Evolutionary conservation across 2,329 filamentous ascomycete species (phyloP).

Genomic region (Alternaria panax): DNA sequence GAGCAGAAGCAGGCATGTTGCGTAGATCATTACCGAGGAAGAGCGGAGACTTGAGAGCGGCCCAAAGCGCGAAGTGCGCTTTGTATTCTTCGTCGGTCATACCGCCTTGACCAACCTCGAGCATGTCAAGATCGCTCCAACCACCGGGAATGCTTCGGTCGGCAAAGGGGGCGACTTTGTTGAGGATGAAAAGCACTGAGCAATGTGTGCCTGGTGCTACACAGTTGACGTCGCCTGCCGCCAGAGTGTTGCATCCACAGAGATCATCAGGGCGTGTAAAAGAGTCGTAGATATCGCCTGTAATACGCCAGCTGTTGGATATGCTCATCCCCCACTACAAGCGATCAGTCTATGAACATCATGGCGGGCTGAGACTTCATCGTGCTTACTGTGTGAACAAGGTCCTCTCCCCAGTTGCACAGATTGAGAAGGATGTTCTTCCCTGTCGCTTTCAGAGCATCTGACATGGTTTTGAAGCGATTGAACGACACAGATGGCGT

Average conservation of each 20-base stretch:
- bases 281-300: slow-evolving; percentile 41
- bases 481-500: slow-evolving; percentile 36
- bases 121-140: slow-evolving; percentile 44
- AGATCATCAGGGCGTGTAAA: slow-evolving; percentile 39
- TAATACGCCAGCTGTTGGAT: slow-evolving; percentile 47
- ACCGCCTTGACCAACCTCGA: slow-evolving; percentile 40
- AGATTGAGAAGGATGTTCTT: slow-evolving; percentile 38
- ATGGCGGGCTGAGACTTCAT: neutral
- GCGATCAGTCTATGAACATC: slow-evolving; percentile 3
- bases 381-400: slow-evolving; percentile 34
- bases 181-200: slow-evolving; percentile 39
- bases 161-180: slow-evolving; percentile 38
- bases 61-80: slow-evolving; percentile 52
- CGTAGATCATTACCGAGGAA: slow-evolving; percentile 54
- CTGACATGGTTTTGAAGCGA: slow-evolving; percentile 38
- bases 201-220: slow-evolving; percentile 38
- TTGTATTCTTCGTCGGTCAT: slow-evolving; percentile 46
- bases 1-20: slow-evolving; percentile 48
- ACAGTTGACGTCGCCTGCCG: slow-evolving; percentile 35
- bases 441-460: slow-evolving; percentile 33
- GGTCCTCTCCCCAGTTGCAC: slow-evolving; percentile 48
- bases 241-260: slow-evolving; percentile 36
- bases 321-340: slow-evolving; percentile 44
- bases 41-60: slow-evolving; percentile 52
- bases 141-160: slow-evolving; percentile 39